phyloP scores from a whole-genome alignment of 139 green algal genomes.

The Chlamydomonas eustigma region DNA sequence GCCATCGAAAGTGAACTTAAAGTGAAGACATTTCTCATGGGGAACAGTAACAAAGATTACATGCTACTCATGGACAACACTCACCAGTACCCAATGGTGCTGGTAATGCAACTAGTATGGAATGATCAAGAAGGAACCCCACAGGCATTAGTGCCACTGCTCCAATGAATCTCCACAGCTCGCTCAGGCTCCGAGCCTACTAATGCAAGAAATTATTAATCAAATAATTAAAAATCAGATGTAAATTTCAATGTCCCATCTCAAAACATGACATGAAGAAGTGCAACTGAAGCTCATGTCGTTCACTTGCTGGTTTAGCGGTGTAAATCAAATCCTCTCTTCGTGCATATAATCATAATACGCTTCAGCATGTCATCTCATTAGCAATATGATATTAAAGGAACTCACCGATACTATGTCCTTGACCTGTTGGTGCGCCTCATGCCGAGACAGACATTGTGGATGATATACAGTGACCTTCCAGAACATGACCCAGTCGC shows the following conservation, averaged over 20 bases:
- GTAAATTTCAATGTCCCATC: too few species aligned
- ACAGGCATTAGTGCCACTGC: not conserved
- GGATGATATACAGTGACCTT: conserved; percentile 10
- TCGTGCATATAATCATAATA: too few species aligned
- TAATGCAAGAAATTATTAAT: not conserved
- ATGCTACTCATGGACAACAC: not conserved
- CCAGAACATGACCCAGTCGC: too few species aligned
- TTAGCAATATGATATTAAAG: too few species aligned
- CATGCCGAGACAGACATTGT: not conserved
- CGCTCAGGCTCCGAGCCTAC: not conserved
- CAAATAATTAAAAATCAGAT: too few species aligned
- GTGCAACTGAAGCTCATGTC: too few species aligned
- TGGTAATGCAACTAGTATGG: not conserved
- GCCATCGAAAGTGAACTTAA: not conserved
- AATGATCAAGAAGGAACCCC: conserved; percentile 1
- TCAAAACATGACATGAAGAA: too few species aligned
- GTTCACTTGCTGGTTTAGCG: too few species aligned
- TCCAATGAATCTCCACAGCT: conserved; percentile 8
- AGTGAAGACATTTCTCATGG: not conserved
- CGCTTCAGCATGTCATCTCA: too few species aligned
- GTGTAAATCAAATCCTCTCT: too few species aligned
- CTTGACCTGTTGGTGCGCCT: conserved; percentile 4
- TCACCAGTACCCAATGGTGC: not conserved
- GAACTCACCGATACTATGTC: not conserved
- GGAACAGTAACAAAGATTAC: not conserved